phyloP scores from a whole-genome alignment of 1,139 yeast genomes.

The Pichia sorboxylosa region DNA sequence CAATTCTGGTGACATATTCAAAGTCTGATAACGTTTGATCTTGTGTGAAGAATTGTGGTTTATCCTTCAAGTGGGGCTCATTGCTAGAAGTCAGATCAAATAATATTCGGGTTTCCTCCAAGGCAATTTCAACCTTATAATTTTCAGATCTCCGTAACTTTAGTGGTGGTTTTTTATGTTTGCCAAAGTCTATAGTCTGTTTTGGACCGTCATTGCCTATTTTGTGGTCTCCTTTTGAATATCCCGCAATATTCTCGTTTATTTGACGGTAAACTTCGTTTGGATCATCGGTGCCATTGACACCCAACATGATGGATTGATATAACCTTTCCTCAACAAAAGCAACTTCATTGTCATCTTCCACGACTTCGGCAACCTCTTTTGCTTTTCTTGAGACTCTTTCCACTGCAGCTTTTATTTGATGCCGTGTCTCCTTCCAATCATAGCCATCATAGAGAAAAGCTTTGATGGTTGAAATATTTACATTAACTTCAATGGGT shows the following conservation, averaged over 20 bases:
- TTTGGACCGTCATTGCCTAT: neutral
- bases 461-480: slow-evolving; percentile 33
- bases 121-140: slow-evolving; percentile 51
- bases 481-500: slow-evolving; percentile 20
- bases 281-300: slow-evolving; percentile 42
- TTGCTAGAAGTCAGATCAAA: slow-evolving; percentile 36
- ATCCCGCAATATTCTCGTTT: slow-evolving; percentile 26
- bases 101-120: slow-evolving; percentile 40
- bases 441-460: slow-evolving; percentile 85
- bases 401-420: slow-evolving; percentile 52
- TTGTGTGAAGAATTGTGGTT: slow-evolving; percentile 18
- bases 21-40: slow-evolving; percentile 24
- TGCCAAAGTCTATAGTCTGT: slow-evolving; percentile 18
- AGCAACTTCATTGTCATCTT: neutral
- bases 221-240: neutral
- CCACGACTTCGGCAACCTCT: slow-evolving; percentile 1
- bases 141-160: slow-evolving; percentile 51
- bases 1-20: slow-evolving; percentile 38
- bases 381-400: slow-evolving; percentile 42
- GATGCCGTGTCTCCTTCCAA: slow-evolving; percentile 68
- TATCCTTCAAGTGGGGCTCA: slow-evolving; percentile 26
- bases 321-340: slow-evolving; percentile 55
- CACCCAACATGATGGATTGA: slow-evolving; percentile 60
- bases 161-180: slow-evolving; percentile 28
- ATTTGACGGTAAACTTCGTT: slow-evolving; percentile 39